Evolutionary conservation across 2,329 filamentous ascomycete species (phyloP).

Genomic region (Colletotrichum sp.): DNA sequence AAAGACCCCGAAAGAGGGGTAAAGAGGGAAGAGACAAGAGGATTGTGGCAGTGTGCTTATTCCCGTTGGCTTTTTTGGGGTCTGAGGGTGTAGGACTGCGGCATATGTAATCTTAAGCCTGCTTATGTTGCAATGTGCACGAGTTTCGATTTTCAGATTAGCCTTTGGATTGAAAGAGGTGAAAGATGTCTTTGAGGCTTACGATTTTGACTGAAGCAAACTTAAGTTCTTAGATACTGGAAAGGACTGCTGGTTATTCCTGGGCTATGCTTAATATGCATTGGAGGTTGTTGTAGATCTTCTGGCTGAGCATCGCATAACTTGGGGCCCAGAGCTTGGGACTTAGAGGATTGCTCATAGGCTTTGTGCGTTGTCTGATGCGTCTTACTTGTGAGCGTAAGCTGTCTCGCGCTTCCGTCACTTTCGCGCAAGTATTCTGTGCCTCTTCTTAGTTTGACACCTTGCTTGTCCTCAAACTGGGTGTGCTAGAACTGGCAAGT

Average conservation of each 20-base stretch:
- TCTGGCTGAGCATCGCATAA: neutral
- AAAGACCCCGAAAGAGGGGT: neutral
- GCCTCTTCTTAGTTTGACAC: neutral
- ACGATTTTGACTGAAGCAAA: fast-evolving
- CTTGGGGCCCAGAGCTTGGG: fast-evolving
- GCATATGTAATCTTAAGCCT: neutral
- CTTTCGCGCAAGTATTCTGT: neutral
- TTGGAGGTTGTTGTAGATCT: neutral
- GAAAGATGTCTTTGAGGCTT: neutral
- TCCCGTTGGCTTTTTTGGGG: neutral
- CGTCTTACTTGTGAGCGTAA: no score
- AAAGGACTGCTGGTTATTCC: neutral
- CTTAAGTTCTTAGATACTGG: neutral
- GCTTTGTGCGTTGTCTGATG: neutral
- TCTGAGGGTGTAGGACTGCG: neutral
- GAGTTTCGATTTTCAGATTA: fast-evolving
- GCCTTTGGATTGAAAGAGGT: neutral
- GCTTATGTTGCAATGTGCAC: neutral
- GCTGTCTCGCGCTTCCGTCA: neutral
- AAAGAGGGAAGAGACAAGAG: neutral
- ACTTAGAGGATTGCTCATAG: neutral
- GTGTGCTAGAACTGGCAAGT: neutral
- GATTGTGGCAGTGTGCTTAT: neutral
- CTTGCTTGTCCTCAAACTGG: neutral
- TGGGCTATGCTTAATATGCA: neutral